Percentiles rank a stretch among this genome's conserved stretches.
Conservation (phyloP, 2,329 filamentous ascomycete genomes). For the Lecanosticta acicola region DNA sequence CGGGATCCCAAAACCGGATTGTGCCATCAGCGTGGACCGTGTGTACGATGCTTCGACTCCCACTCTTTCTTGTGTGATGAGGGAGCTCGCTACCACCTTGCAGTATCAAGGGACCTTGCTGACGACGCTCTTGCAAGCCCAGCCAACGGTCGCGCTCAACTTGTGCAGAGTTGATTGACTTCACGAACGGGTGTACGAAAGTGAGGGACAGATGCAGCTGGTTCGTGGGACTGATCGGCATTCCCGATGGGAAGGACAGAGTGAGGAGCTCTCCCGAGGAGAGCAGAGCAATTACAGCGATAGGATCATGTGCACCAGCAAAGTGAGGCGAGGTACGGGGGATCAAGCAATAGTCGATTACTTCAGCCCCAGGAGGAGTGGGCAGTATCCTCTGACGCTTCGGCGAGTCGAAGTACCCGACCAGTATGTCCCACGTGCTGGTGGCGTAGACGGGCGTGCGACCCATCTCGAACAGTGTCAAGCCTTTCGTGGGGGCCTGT, state of each 20-base stretch:
- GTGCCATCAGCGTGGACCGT: constrained; percentile 87
- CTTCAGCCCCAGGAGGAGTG: constrained; percentile 69
- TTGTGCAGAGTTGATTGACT: constrained; percentile 63
- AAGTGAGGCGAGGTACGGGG: constrained; percentile 81
- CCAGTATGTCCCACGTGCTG: constrained; percentile 78
- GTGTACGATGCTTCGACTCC: constrained; percentile 76
- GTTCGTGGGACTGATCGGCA: constrained; percentile 86
- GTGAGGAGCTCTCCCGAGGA: constrained; percentile 85
- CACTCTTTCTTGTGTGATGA: constrained; percentile 67
- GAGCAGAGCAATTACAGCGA: constrained; percentile 73
- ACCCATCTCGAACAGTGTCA: constrained; percentile 87
- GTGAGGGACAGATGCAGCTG: constrained; percentile 83
- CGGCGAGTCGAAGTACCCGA: constrained; percentile 69
- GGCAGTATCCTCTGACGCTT: constrained; percentile 67
- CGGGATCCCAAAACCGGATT: constrained; percentile 86
- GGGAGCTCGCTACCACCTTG: constrained; percentile 70
- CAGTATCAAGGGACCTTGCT: constrained; percentile 70
- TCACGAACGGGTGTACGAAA: constrained; percentile 85
- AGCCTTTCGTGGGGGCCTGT: constrained; percentile 62
- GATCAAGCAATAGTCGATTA: constrained; percentile 75
- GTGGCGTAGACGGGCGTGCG: constrained; percentile 85
- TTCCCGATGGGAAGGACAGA: constrained; percentile 85
- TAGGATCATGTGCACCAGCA: constrained; percentile 79
- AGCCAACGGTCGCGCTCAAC: constrained; percentile 80
- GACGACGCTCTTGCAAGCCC: constrained; percentile 77